Percentiles rank a stretch among this genome's conserved stretches.
phyloP scores from a whole-genome alignment of 2,329 filamentous ascomycete genomes.

The Annulohypoxylon truncatum region DNA sequence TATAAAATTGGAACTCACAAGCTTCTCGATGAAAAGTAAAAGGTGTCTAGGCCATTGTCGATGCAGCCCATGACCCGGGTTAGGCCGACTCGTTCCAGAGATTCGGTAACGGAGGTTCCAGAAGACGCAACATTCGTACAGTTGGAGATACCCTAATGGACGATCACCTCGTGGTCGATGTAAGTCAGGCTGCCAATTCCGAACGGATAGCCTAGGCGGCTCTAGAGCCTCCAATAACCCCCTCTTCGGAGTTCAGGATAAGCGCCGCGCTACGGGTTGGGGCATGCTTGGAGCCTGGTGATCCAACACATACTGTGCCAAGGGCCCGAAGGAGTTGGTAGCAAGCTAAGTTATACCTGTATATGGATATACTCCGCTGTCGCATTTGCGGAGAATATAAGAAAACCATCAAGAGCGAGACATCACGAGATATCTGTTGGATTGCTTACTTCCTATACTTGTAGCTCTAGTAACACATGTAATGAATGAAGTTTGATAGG shows the following conservation, averaged over 20 bases:
- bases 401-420: conserved; percentile 3
- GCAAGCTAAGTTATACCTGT: background rate
- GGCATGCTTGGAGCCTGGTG: background rate
- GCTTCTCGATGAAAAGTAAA: background rate
- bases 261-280: background rate
- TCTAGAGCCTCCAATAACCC: conserved; percentile 1
- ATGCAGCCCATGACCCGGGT: conserved; percentile 2
- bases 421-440: conserved; percentile 8
- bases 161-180: conserved; percentile 35
- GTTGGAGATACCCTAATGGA: conserved; percentile 12
- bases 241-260: conserved; percentile 15
- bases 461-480: background rate
- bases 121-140: conserved; percentile 9
- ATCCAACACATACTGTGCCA: conserved; percentile 7
- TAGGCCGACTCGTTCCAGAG: conserved; percentile 23
- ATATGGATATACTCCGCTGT: conserved; percentile 6
- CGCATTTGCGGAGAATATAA: conserved; percentile 29
- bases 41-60: conserved; percentile 4
- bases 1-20: conserved; percentile 3
- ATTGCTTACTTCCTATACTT: background rate
- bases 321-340: conserved; percentile 11
- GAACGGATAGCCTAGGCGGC: conserved; percentile 1
- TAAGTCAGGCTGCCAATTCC: conserved; percentile 19
- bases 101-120: conserved; percentile 32
- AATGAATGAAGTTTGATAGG: conserved; percentile 7